Evolutionary conservation across 148 eudicot genomes (phyloP).

Genomic region (Chenopodium quinoa): DNA sequence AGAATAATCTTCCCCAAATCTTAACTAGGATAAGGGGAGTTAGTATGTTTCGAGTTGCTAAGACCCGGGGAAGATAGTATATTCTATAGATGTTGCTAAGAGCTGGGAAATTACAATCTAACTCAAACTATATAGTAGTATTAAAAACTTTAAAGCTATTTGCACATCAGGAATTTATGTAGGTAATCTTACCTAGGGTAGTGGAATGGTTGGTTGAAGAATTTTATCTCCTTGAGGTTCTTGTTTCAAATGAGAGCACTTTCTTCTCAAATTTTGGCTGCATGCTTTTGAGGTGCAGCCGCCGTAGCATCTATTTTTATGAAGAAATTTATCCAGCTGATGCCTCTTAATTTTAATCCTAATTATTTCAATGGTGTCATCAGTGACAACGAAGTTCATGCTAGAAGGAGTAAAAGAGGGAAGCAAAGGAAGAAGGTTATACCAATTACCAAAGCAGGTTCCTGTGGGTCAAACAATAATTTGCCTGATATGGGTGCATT

Average conservation of each 20-base stretch:
- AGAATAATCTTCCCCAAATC: too few species aligned
- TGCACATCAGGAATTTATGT: neutral
- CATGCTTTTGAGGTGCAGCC: neutral
- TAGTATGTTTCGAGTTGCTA: neutral
- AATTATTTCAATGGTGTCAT: slow-evolving; percentile 8
- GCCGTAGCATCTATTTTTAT: neutral
- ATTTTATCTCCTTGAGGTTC: neutral
- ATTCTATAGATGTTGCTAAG: neutral
- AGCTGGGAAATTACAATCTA: neutral
- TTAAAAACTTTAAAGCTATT: neutral
- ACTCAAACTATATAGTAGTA: neutral
- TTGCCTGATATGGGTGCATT: slow-evolving; percentile 78
- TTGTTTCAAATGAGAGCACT: neutral
- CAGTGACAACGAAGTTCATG: slow-evolving; percentile 49
- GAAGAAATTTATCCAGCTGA: neutral
- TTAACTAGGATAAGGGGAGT: too few species aligned
- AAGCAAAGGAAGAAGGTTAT: slow-evolving; percentile 65
- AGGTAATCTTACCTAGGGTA: neutral
- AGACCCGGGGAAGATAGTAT: neutral
- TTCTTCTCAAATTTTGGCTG: neutral
- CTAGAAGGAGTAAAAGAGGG: slow-evolving; percentile 53
- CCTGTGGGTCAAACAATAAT: slow-evolving; percentile 37
- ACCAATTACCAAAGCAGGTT: slow-evolving; percentile 24
- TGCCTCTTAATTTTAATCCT: neutral
- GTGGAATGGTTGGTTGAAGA: neutral